A percentile compares a stretch with the other conserved stretches of the same genome.
Evolutionary conservation across 2,329 filamentous ascomycete species (phyloP).

Genomic region (Aureobasidium vineae): DNA sequence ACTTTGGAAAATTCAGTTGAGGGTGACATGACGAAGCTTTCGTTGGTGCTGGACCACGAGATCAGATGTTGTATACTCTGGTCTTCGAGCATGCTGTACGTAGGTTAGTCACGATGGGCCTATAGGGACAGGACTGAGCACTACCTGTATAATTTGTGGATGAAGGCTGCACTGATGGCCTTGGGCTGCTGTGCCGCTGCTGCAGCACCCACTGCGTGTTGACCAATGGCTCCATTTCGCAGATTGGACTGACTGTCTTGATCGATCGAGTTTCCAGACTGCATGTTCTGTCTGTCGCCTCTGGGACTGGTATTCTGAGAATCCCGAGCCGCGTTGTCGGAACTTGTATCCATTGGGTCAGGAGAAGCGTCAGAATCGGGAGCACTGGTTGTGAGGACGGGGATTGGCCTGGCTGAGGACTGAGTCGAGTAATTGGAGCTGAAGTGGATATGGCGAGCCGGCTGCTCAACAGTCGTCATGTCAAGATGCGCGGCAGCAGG

Average conservation of each 20-base stretch:
- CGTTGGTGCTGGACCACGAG: constrained; percentile 88
- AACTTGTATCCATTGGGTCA: constrained; percentile 57
- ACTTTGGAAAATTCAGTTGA: constrained; percentile 98
- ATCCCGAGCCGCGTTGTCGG: constrained; percentile 40
- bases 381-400: constrained; percentile 52
- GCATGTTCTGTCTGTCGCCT: constrained; percentile 46
- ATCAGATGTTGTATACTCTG: constrained; percentile 90
- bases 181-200: constrained; percentile 88
- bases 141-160: constrained; percentile 98
- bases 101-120: constrained; percentile 35
- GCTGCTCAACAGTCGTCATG: constrained; percentile 27
- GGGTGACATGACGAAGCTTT: constrained; percentile 99
- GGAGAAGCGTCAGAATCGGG: constrained; percentile 46
- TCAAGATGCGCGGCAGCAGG: constrained; percentile 16
- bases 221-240: constrained; percentile 43
- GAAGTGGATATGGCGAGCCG: constrained; percentile 22
- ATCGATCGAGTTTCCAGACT: constrained; percentile 37
- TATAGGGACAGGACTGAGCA: constrained; percentile 35
- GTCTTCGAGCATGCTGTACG: constrained; percentile 88
- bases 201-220: constrained; percentile 55
- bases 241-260: constrained; percentile 34
- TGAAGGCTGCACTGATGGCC: constrained; percentile 97
- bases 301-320: constrained; percentile 50
- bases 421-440: constrained; percentile 5
- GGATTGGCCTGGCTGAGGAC: constrained; percentile 38